Evolutionary conservation across 305 asterid genomes (phyloP).

Genomic region (Fraxinus latifolia): DNA sequence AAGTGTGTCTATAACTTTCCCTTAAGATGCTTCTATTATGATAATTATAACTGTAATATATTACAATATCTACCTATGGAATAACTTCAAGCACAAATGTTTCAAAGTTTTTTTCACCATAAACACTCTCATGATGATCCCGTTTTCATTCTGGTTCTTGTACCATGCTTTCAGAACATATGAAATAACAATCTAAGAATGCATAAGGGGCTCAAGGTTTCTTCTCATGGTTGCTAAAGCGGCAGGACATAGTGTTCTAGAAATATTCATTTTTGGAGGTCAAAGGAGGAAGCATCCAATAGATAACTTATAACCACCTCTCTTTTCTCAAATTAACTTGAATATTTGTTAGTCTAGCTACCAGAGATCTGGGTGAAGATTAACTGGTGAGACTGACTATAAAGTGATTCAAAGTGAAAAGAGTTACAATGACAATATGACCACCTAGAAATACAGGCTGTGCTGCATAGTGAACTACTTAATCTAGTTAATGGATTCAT

Average conservation of each 20-base stretch:
- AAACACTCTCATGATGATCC: not conserved
- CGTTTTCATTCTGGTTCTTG: not conserved
- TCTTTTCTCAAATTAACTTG: not conserved
- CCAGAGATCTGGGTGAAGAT: slow-evolving; percentile 6
- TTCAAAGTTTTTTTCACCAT: not conserved
- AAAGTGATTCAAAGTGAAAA: slow-evolving; percentile 1
- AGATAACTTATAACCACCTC: not conserved
- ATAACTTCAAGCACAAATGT: not conserved
- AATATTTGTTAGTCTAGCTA: slow-evolving; percentile 4
- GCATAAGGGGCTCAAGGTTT: not conserved
- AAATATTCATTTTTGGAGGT: not conserved
- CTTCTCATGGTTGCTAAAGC: not conserved
- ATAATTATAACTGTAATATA: not conserved
- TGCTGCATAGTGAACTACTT: not conserved
- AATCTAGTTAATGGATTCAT: not conserved
- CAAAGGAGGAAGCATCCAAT: not conserved
- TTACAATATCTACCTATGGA: not conserved
- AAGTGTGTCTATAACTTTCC: not conserved
- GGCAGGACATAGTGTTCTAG: not conserved
- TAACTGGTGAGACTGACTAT: not conserved
- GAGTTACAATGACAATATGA: not conserved
- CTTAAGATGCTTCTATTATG: not conserved
- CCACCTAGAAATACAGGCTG: not conserved
- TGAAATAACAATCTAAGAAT: not conserved
- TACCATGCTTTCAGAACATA: slow-evolving; percentile 6